Evolutionary conservation across 2,329 filamentous ascomycete genomes (phyloP).

Genomic region (Periconia sp.): DNA sequence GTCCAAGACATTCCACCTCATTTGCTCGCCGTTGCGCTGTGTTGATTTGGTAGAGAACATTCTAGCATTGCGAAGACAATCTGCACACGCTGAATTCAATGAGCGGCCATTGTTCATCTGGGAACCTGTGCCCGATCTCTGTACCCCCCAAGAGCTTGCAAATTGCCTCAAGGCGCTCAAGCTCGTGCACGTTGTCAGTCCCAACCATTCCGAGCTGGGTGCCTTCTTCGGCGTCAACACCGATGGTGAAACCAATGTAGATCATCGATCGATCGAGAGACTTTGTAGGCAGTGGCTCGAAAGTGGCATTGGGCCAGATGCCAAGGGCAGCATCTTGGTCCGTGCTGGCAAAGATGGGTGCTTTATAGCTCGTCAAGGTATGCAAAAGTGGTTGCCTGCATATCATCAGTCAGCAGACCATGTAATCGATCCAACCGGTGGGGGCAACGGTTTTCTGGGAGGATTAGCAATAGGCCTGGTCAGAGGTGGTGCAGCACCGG

Average conservation of each 20-base stretch:
- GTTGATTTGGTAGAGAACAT: slow-evolving; percentile 78
- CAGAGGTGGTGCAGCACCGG: slow-evolving; percentile 55
- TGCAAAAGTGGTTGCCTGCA: slow-evolving; percentile 74
- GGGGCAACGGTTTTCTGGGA: slow-evolving; percentile 86
- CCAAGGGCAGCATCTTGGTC: slow-evolving; percentile 67
- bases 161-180: slow-evolving; percentile 60
- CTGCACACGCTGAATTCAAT: slow-evolving; percentile 21
- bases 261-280: slow-evolving; percentile 47
- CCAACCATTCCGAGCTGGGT: slow-evolving; percentile 89
- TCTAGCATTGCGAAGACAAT: slow-evolving; percentile 55
- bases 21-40: slow-evolving; percentile 80
- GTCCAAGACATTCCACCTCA: slow-evolving; percentile 83
- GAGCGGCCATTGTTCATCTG: slow-evolving; percentile 77
- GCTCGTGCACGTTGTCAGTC: slow-evolving; percentile 68
- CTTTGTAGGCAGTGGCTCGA: slow-evolving; percentile 47
- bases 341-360: slow-evolving; percentile 76
- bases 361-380: slow-evolving; percentile 52
- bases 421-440: slow-evolving; percentile 92
- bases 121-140: slow-evolving; percentile 93
- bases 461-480: slow-evolving; percentile 64
- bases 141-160: slow-evolving; percentile 68
- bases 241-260: slow-evolving; percentile 41
- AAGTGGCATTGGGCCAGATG: slow-evolving; percentile 41
- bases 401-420: slow-evolving; percentile 64
- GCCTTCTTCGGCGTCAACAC: slow-evolving; percentile 72